Evolutionary conservation across 2,329 filamentous ascomycete genomes (phyloP).

Genomic region (Emergomyces pasteurianus): DNA sequence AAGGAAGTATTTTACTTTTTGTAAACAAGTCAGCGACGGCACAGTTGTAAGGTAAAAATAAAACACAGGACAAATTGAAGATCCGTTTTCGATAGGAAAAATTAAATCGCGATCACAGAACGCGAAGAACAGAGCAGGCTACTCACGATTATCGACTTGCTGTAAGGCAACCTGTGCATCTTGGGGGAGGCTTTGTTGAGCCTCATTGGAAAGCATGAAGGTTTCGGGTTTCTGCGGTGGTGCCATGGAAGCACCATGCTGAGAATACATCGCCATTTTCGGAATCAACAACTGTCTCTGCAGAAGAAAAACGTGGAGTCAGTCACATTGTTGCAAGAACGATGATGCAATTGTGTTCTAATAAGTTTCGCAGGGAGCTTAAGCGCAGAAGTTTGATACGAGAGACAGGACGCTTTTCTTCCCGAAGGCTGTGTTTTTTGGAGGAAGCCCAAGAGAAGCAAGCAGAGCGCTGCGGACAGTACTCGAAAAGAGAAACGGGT

Average conservation of each 20-base stretch:
- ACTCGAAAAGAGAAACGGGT: neutral
- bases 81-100: neutral
- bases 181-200: slow-evolving; percentile 88
- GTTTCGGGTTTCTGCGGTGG: slow-evolving; percentile 95
- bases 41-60: neutral
- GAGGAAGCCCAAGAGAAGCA: no score
- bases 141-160: slow-evolving; percentile 93
- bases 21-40: neutral
- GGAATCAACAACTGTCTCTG: neutral
- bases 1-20: slow-evolving; percentile 93
- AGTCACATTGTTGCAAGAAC: neutral
- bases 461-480: neutral
- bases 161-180: slow-evolving; percentile 95
- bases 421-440: neutral
- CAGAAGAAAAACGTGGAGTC: no score
- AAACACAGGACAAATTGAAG: neutral
- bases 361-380: no score
- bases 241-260: slow-evolving; percentile 71
- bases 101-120: neutral
- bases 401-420: neutral
- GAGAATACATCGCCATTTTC: slow-evolving; percentile 55
- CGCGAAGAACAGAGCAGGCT: neutral
- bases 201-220: slow-evolving; percentile 95
- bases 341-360: neutral
- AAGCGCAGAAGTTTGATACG: no score